Evolutionary conservation across 2,329 filamentous ascomycete species (phyloP).

Genomic region (Hypoxylon sp.): DNA sequence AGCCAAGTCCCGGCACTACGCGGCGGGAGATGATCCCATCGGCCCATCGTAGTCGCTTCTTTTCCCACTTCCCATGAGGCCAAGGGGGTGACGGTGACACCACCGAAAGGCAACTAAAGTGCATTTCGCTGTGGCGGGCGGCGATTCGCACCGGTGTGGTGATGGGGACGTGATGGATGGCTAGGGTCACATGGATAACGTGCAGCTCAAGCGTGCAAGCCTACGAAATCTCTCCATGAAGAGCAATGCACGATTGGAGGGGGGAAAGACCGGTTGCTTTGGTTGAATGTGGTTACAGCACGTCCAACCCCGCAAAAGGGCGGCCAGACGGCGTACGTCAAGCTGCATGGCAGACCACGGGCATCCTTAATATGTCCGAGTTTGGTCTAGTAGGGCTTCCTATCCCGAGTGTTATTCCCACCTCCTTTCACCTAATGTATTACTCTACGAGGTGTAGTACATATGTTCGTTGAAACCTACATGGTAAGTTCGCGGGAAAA

Average conservation of each 20-base stretch:
- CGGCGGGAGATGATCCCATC: conserved; percentile 25
- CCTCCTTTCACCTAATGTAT: conserved; percentile 30
- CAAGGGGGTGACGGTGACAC: conserved; percentile 29
- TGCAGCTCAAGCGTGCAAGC: conserved; percentile 36
- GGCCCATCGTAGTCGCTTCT: conserved; percentile 27
- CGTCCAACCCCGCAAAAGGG: conserved; percentile 44
- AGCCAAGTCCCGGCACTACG: conserved; percentile 38
- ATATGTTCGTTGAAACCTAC: conserved; percentile 22
- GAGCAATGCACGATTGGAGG: conserved; percentile 35
- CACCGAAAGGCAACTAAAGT: conserved; percentile 30
- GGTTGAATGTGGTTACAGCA: conserved; percentile 39
- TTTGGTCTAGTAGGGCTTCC: conserved; percentile 35
- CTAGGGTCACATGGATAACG: conserved; percentile 43
- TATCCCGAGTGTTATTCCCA: conserved; percentile 27
- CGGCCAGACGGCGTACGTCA: conserved; percentile 42
- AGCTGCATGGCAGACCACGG: conserved; percentile 40
- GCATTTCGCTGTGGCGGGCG: conserved; percentile 34
- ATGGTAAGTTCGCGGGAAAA: conserved; percentile 25
- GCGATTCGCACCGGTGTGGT: conserved; percentile 45
- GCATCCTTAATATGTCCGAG: conserved; percentile 22
- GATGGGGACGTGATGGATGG: conserved; percentile 31
- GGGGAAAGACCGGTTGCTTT: conserved; percentile 23
- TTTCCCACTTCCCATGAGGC: background rate
- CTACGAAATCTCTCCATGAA: conserved; percentile 24
- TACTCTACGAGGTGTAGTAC: conserved; percentile 19